phyloP scores from a whole-genome alignment of 2,329 filamentous ascomycete genomes.

The Colletotrichum costaricense region DNA sequence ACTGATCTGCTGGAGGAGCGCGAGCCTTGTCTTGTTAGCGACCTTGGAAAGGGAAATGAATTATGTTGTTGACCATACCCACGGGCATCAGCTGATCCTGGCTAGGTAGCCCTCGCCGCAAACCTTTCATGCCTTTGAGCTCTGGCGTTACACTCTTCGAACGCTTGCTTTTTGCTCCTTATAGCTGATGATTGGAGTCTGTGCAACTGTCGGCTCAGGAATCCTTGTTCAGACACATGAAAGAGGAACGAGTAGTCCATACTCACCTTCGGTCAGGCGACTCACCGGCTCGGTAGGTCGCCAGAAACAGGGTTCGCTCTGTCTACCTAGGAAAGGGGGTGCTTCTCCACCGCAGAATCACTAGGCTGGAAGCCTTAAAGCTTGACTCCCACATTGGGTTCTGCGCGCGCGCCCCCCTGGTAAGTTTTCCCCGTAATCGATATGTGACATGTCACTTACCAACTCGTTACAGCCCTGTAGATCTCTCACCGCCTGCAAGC shows the following conservation, averaged over 20 bases:
- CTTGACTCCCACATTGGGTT: constrained; percentile 16
- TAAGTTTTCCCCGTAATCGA: constrained; percentile 13
- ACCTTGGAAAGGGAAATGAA: too few species aligned
- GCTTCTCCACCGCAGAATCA: constrained; percentile 28
- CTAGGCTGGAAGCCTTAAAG: constrained; percentile 30
- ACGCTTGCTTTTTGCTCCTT: background rate
- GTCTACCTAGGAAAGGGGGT: constrained; percentile 1
- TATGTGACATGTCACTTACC: constrained; percentile 30
- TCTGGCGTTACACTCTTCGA: background rate
- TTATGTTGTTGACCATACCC: background rate
- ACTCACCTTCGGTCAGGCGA: constrained; percentile 23
- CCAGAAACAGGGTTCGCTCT: background rate
- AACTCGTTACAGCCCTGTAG: constrained; percentile 25
- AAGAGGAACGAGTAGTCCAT: background rate
- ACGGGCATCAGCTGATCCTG: background rate
- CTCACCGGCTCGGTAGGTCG: constrained; percentile 21
- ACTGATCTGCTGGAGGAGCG: too few species aligned
- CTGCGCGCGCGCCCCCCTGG: background rate
- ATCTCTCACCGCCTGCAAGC: constrained; percentile 32
- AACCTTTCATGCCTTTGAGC: background rate
- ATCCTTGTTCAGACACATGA: background rate
- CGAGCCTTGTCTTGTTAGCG: too few species aligned
- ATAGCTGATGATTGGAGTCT: background rate
- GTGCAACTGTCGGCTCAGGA: background rate
- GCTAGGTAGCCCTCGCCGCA: background rate